Evolutionary conservation across 176 grass and related monocot species (phyloP), one percentile per base, ranked within the genome.

Genomic region (Avena sativa): DNA sequence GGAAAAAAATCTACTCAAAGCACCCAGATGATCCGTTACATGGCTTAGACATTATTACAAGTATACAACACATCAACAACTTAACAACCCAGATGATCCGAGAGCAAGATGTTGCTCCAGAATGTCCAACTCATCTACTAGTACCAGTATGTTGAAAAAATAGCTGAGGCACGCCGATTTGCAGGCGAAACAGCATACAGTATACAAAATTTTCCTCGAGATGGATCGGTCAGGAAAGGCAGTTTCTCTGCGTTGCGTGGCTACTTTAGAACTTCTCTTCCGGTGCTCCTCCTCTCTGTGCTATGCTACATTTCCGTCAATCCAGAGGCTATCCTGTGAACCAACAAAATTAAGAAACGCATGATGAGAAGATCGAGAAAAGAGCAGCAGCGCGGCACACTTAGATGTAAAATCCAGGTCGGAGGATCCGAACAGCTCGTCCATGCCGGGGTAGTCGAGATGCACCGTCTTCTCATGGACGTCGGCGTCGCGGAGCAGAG

Each of bases 311-410:
- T 30, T 68, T 6, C 83, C 43, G 9, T 82, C 62, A 26, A 79
- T 19, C 79, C 74, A 92, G 28, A 89, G 75, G 84, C 90, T 92
- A 5, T 95, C 93, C 76, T 91, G 91, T 19, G 85, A 92, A 6
- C 86, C 87, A 1, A 65, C 28, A 16, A 66, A 17, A 52, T 21
- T 57, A 56, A 43, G 20, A 76, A 59, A 66, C 9, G 17, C 25
- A 40, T 6, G 19, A 53, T 52, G 30, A 40, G 10, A 55, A 60
- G 14, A 74, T 80, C 7, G 8, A 8, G 12, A 65, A 71, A 49
- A 0, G 8, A 70, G 12, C 52, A 23, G 34, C 21, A 32, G 19
- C 4, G 40, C 20, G 28, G 16, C 12, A 79, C 62, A 77, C 95
- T 87, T 92, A 95, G 16, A 68, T 36, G 12, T 9, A 66, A 0